Base-by-base conservation (phyloP, 768 basidiomycete genomes). In the Clavulina sp. region DNA sequence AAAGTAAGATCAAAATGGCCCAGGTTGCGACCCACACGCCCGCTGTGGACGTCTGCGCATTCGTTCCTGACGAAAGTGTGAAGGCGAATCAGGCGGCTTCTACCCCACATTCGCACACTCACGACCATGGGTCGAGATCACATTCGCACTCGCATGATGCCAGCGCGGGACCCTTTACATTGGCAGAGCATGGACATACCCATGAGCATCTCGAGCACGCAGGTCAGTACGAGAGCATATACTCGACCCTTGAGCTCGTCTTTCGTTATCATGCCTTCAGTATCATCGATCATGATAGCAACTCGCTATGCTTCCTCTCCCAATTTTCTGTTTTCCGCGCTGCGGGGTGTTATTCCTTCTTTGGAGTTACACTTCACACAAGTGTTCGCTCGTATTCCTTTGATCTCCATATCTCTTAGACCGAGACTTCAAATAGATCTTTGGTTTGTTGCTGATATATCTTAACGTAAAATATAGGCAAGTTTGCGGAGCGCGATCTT, bases 151-250 rank as follows among this genome's bases (percentile, higher is more conserved):
- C 64, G 40, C 51, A 52, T 23, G 49, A 41, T 9, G 30, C 23
- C 19, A 29, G 30, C 30, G 53, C 52, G 2, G 63, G 63, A 19
- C 54, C 58, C 2, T 64, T 61, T 61, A 65, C 62, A 4, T 61
- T 63, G 6, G 73, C 71, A 40, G 89, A 92, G 50, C 92, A 96
- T 60, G 92, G 92, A 3, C 93, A 96, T 60, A 89, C 89, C 0
- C 93, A 96, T 63, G 93, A 96, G 56, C 80, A 85, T 59, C 72
- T 93, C 46, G 88, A 95, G 51, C 73, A 95, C 66, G 73, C 91
- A 53, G 92, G 92, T 82, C 61, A 36, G 69, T 57, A 19, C 48
- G 41, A n/a, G n/a, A n/a, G n/a, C n/a, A 6, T 3, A 9, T 3
- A 38, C 54, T 23, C 13, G 21, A 49, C 47, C 47, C 32, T 47